phyloP scores from a whole-genome alignment of 2,329 filamentous ascomycete species.

The Aureobasidium lini region DNA sequence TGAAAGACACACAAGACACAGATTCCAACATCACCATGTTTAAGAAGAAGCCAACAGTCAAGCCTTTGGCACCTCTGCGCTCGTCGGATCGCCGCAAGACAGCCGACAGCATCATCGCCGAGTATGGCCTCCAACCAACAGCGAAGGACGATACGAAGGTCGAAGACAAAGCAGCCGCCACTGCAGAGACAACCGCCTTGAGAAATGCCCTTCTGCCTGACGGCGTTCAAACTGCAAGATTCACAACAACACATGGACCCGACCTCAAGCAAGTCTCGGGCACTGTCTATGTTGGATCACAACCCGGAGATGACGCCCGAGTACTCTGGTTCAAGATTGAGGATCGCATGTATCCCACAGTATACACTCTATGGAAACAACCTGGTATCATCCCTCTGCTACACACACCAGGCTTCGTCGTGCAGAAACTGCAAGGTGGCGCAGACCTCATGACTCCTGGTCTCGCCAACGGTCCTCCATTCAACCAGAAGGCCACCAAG shows the following conservation, averaged over 20 bases:
- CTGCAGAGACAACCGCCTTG: conserved; percentile 42
- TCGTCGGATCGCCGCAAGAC: conserved; percentile 61
- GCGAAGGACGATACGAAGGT: conserved; percentile 28
- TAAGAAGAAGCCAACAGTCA: conserved; percentile 41
- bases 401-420: conserved; percentile 54
- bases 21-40: conserved; percentile 23
- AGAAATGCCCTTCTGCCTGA: conserved; percentile 57
- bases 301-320: conserved; percentile 50
- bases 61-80: conserved; percentile 57
- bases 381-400: conserved; percentile 54
- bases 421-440: conserved; percentile 56
- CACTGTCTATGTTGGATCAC: conserved; percentile 56
- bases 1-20: background rate
- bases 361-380: conserved; percentile 62
- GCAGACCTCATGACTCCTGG: conserved; percentile 65
- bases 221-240: conserved; percentile 54
- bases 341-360: conserved; percentile 48
- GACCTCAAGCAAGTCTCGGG: conserved; percentile 55
- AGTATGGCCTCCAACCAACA: conserved; percentile 48
- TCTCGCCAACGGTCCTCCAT: conserved; percentile 56
- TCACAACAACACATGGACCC: conserved; percentile 58
- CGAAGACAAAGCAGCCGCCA: conserved; percentile 37
- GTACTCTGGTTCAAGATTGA: conserved; percentile 59
- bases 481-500: conserved; percentile 51
- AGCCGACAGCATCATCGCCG: conserved; percentile 58